Evolutionary conservation across 768 basidiomycete genomes (phyloP).

Genomic region (Bullera alba): DNA sequence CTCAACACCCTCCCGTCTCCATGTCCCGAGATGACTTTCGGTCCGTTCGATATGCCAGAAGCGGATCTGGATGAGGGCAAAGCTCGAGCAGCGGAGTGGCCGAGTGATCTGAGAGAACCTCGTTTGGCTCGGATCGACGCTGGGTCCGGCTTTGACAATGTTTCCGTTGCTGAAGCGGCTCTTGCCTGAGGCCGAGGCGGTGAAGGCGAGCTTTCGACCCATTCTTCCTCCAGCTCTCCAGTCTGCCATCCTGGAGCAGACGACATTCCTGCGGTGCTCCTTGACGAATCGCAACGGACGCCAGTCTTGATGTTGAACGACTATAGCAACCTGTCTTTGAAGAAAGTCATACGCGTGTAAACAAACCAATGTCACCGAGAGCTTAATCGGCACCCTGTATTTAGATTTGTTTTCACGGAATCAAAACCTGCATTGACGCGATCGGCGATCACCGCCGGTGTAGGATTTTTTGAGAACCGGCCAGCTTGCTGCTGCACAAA

Average conservation of each 20-base stretch:
- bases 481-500: too few relatives aligned
- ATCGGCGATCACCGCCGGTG: too few relatives aligned
- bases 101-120: constrained; percentile 31
- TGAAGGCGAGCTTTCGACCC: constrained; percentile 57
- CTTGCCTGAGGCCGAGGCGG: constrained; percentile 44
- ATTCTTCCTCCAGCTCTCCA: constrained; percentile 84
- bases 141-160: constrained; percentile 41
- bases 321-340: constrained; percentile 3
- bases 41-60: background rate
- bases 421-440: too few relatives aligned
- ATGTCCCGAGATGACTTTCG: constrained; percentile 33
- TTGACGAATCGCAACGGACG: too few relatives aligned
- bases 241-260: constrained; percentile 49
- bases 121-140: constrained; percentile 30
- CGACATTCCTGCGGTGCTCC: background rate
- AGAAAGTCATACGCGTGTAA: too few relatives aligned
- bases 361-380: constrained; percentile 2
- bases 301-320: constrained; percentile 10
- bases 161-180: constrained; percentile 52
- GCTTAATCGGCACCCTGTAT: too few relatives aligned
- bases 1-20: constrained; percentile 11
- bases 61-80: constrained; percentile 16
- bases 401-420: too few relatives aligned
- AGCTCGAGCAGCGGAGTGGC: constrained; percentile 28
- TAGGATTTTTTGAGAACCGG: too few relatives aligned